These are phyloP conservation scores for Drechslerella coelobrocha DNA, from an alignment of 2,329 filamentous ascomycete genomes.

Conservation along the genomic window DNA sequence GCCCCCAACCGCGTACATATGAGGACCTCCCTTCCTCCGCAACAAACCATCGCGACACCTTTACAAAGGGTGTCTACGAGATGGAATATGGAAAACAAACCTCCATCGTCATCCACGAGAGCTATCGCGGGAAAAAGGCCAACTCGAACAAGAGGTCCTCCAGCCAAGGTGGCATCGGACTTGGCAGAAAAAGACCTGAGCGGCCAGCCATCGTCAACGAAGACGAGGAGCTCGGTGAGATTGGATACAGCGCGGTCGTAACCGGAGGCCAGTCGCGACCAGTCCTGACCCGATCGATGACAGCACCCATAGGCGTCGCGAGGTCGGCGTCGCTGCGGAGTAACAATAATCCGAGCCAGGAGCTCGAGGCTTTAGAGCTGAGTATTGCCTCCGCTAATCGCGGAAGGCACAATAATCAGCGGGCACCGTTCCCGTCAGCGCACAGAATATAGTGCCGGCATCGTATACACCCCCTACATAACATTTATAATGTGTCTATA, in stretches of 20 bases:
- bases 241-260: constrained; percentile 35
- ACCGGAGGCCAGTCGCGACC: constrained; percentile 23
- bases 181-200: constrained; percentile 10
- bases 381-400: constrained; percentile 37
- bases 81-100: constrained; percentile 42
- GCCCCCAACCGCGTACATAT: constrained; percentile 57
- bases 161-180: constrained; percentile 13
- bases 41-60: constrained; percentile 36
- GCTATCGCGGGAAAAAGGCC: constrained; percentile 34
- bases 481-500: not conserved
- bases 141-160: constrained; percentile 16
- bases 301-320: constrained; percentile 27
- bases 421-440: constrained; percentile 32
- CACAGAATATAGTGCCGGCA: constrained; percentile 25
- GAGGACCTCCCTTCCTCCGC: constrained; percentile 47
- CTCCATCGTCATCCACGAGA: constrained; percentile 44
- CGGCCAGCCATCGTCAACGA: constrained; percentile 23
- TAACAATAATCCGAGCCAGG: constrained; percentile 23
- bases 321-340: constrained; percentile 17
- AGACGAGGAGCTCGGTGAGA: constrained; percentile 35
- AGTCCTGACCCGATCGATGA: constrained; percentile 23
- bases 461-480: constrained; percentile 4
- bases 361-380: constrained; percentile 39
- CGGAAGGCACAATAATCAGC: constrained; percentile 35
- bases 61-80: constrained; percentile 38